Conservation (phyloP, 257 asterid genomes). For the Voacanga thouarsii region DNA sequence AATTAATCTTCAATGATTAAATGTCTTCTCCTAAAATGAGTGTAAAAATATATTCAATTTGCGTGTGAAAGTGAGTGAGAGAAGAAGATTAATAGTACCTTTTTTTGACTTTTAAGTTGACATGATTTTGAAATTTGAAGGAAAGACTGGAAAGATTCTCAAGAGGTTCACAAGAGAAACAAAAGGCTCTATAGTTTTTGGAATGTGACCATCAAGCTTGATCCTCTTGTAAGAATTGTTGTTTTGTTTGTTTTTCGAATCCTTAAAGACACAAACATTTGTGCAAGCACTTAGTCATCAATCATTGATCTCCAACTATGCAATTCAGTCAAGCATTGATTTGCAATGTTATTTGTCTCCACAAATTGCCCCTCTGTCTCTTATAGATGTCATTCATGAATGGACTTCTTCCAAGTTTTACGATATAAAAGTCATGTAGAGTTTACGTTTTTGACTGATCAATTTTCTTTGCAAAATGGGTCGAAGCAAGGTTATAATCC, state of each 20-base stretch:
- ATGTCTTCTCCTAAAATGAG: not conserved
- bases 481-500: too few species aligned
- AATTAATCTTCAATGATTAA: not conserved
- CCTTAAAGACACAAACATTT: not conserved
- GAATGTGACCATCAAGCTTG: conserved; percentile 12
- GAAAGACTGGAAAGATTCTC: conserved; percentile 32
- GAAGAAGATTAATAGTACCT: not conserved
- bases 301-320: not conserved
- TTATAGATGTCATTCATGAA: not conserved
- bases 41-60: not conserved
- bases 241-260: not conserved
- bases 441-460: too few species aligned
- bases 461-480: too few species aligned
- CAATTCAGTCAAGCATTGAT: not conserved
- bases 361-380: conserved; percentile 1
- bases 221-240: not conserved
- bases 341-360: not conserved
- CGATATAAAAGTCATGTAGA: too few species aligned
- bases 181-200: conserved; percentile 4
- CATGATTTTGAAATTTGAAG: conserved; percentile 30
- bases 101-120: conserved; percentile 29
- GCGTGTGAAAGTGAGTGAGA: not conserved
- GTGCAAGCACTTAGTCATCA: not conserved
- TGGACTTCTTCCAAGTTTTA: not conserved
- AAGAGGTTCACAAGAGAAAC: conserved; percentile 29